Conservation (phyloP, 352 stramenopile species). For the Pythium plurisporium region DNA sequence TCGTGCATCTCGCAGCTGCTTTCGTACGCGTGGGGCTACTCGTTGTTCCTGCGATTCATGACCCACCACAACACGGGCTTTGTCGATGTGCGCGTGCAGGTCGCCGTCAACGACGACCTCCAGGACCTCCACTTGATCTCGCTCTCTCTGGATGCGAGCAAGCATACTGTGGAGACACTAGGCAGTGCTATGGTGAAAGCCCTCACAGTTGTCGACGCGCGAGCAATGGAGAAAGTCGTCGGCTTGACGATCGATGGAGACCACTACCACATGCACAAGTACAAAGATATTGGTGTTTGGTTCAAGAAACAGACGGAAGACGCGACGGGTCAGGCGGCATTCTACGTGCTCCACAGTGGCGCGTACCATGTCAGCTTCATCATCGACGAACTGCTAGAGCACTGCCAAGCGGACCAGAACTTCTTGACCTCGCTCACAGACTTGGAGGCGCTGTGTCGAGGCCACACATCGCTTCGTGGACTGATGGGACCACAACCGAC, state of each 20-base stretch:
- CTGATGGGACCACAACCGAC: conserved; percentile 21
- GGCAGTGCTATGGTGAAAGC: conserved; percentile 19
- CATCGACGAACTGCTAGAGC: conserved; percentile 41
- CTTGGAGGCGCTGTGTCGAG: conserved; percentile 30
- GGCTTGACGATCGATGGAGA: conserved; percentile 47
- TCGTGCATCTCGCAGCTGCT: conserved; percentile 32
- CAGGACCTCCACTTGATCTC: conserved; percentile 46
- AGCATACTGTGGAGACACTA: conserved; percentile 31
- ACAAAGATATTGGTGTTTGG: conserved; percentile 24
- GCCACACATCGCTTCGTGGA: conserved; percentile 18
- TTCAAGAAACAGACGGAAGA: conserved; percentile 25
- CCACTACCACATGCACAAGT: conserved; percentile 39
- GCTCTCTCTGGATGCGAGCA: conserved; percentile 29
- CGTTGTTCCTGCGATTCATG: conserved; percentile 37
- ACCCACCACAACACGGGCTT: conserved; percentile 33
- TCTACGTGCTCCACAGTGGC: conserved; percentile 41
- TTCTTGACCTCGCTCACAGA: conserved; percentile 34
- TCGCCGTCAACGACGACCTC: conserved; percentile 38
- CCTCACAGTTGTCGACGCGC: conserved; percentile 31
- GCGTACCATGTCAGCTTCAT: conserved; percentile 37
- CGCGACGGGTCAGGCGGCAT: conserved; percentile 25
- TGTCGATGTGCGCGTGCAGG: conserved; percentile 36
- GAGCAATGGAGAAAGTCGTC: conserved; percentile 38
- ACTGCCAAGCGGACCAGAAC: conserved; percentile 34
- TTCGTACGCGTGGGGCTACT: conserved; percentile 36